Evolutionary conservation across 2,329 filamentous ascomycete species (phyloP).

Genomic region (Aspergillus fumigatiaffinis): DNA sequence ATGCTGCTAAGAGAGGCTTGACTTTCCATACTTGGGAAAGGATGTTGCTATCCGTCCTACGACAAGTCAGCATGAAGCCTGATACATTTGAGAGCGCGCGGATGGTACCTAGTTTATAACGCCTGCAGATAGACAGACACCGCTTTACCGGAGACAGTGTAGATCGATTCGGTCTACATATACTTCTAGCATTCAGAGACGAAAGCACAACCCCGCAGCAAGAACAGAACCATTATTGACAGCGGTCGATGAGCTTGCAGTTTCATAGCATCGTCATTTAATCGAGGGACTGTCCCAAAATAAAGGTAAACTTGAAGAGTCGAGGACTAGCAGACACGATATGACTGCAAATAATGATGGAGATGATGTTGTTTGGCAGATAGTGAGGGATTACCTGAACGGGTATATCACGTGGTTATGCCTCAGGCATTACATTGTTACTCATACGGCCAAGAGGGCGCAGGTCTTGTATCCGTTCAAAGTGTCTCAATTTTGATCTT

Average conservation of each 20-base stretch:
- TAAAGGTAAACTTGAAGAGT: background rate
- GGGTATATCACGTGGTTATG: constrained; percentile 3
- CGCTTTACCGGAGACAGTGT: background rate
- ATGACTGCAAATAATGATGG: background rate
- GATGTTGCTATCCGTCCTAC: background rate
- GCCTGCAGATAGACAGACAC: background rate
- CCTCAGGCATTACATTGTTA: constrained; percentile 3
- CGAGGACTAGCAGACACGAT: background rate
- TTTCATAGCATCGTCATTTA: background rate
- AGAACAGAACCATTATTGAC: background rate
- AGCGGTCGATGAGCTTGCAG: background rate
- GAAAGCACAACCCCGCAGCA: background rate
- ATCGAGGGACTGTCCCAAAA: background rate
- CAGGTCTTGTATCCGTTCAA: background rate
- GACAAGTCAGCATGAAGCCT: background rate
- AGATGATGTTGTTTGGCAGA: background rate
- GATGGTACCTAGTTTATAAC: background rate
- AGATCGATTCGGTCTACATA: background rate
- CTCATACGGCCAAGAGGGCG: background rate
- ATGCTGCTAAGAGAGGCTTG: constrained; percentile 28
- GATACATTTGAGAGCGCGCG: background rate
- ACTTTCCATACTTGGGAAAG: constrained; percentile 20
- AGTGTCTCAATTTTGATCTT: background rate
- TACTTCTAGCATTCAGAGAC: background rate
- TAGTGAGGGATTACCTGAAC: background rate